Conservation (phyloP, 495 filamentous ascomycete genomes). For the Podospora pseudoanserina region DNA sequence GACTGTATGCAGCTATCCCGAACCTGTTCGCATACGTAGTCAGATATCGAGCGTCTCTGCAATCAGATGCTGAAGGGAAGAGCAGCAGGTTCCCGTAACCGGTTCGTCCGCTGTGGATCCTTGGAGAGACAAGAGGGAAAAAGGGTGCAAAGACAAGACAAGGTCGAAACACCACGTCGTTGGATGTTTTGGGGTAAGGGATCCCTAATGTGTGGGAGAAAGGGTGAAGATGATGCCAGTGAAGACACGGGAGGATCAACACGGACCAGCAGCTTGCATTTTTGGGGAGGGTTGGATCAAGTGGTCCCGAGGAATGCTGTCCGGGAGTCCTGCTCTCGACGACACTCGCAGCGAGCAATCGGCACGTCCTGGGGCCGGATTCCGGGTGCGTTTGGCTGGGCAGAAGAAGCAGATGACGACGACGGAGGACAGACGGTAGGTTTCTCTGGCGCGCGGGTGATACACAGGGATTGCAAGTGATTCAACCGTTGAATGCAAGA, state of each 20-base stretch:
- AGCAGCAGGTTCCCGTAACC: constrained; percentile 37
- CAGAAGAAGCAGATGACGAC: constrained; percentile 15
- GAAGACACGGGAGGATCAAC: constrained; percentile 18
- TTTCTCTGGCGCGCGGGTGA: constrained; percentile 17
- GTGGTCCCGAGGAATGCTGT: constrained; percentile 28
- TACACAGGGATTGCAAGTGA: constrained; percentile 24
- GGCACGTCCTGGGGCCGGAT: not conserved
- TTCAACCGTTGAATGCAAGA: constrained; percentile 37
- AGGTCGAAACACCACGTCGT: constrained; percentile 27
- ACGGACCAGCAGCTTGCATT: constrained; percentile 33
- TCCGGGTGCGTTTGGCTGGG: constrained; percentile 2
- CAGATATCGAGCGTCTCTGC: constrained; percentile 37
- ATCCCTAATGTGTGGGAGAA: constrained; percentile 8
- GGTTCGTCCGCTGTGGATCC: constrained; percentile 30
- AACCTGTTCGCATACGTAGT: constrained; percentile 46
- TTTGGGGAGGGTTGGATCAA: constrained; percentile 29
- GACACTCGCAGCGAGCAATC: not conserved
- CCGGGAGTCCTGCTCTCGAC: constrained; percentile 21
- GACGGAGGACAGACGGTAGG: constrained; percentile 12
- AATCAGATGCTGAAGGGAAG: constrained; percentile 28
- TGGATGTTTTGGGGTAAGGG: constrained; percentile 8
- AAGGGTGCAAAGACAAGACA: constrained; percentile 25
- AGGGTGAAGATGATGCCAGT: constrained; percentile 15
- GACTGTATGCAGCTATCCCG: constrained; percentile 49
- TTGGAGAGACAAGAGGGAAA: constrained; percentile 20